Evolutionary conservation across 148 eudicot genomes (phyloP), one percentile per base, ranked within the genome.

Genomic region (Polygonum maritimum): DNA sequence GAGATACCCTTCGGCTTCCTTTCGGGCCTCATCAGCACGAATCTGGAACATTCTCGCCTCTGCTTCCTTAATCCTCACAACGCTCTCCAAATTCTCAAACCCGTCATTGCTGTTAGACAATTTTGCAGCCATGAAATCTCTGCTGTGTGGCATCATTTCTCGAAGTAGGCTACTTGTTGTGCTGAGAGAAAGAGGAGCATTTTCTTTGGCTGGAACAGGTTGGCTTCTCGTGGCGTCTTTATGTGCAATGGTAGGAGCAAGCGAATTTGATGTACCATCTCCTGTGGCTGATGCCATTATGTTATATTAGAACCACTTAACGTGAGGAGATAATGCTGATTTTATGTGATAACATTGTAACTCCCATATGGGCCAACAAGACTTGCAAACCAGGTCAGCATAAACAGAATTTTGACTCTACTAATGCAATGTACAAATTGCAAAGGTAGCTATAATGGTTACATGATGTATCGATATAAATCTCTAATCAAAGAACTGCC

Each of bases 21-120:
- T 87, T 40, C 90, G 76, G 7, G 97, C 97, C 80, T 90, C 97
- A 38, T 92, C 97, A 44, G 97, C 97, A n/a, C 88, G 87, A 69
- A 62, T 85, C 79, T 88, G 92, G 84, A 88, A 90, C 95, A 92
- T 88, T 78, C 86, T 81, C 11, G 91, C 91, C 80, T 90, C 97
- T 13, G 88, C 90, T 78, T 87, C 91, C 76, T 92, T 92, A 35
- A 88, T 76, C 71, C 90, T 80, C 22, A 92, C 87, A 31, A 92
- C 78, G 80, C 92, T 86, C 41, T 90, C 94, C 75, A 90, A 81
- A 85, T 92, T 88, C 69, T 87, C 89, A 13, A 81, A 86, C 3
- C 83, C 84, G 7, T 87, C 88, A 57, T 86, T 88, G 73, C 83
- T 88, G 2, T 74, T 36, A 2, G 79, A 78, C 71, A 81, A 85